phyloP scores from a whole-genome alignment of 2,329 filamentous ascomycete species.

The Cadophora malorum region DNA sequence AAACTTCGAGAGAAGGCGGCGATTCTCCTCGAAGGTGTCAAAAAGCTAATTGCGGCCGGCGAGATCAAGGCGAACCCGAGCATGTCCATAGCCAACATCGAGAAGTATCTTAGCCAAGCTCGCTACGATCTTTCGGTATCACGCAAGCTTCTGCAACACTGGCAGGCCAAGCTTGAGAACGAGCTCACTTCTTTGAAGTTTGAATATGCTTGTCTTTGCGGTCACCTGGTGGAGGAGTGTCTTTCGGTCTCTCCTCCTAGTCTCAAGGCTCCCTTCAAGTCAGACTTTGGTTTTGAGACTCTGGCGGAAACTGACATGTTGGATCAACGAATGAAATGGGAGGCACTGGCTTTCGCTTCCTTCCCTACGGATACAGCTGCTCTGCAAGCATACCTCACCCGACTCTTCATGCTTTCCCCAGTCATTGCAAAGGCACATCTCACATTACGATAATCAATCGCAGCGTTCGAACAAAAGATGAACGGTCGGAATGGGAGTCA shows the following conservation, averaged over 20 bases:
- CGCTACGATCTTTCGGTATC: slow-evolving; percentile 59
- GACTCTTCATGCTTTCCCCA: slow-evolving; percentile 54
- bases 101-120: slow-evolving; percentile 58
- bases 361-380: slow-evolving; percentile 51
- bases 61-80: slow-evolving; percentile 8
- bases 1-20: slow-evolving; percentile 45
- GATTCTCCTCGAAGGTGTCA: slow-evolving; percentile 44
- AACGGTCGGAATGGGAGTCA: slow-evolving; percentile 32
- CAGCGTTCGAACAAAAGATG: slow-evolving; percentile 44
- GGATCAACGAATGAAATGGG: slow-evolving; percentile 59
- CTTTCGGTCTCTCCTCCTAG: slow-evolving; percentile 45
- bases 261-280: slow-evolving; percentile 38
- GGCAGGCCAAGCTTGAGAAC: slow-evolving; percentile 53
- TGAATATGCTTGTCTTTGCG: slow-evolving; percentile 61
- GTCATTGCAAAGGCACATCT: slow-evolving; percentile 50
- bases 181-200: slow-evolving; percentile 57
- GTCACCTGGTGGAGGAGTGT: slow-evolving; percentile 60
- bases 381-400: slow-evolving; percentile 56
- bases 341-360: slow-evolving; percentile 58
- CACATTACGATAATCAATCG: slow-evolving; percentile 48
- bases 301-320: slow-evolving; percentile 61
- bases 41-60: neutral
- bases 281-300: slow-evolving; percentile 50
- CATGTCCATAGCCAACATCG: slow-evolving; percentile 48
- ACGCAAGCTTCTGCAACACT: slow-evolving; percentile 51